Percentiles rank a stretch among this genome's conserved stretches.
Evolutionary conservation across 768 basidiomycete species (phyloP).

Genomic region (Macrocybe gigantea): DNA sequence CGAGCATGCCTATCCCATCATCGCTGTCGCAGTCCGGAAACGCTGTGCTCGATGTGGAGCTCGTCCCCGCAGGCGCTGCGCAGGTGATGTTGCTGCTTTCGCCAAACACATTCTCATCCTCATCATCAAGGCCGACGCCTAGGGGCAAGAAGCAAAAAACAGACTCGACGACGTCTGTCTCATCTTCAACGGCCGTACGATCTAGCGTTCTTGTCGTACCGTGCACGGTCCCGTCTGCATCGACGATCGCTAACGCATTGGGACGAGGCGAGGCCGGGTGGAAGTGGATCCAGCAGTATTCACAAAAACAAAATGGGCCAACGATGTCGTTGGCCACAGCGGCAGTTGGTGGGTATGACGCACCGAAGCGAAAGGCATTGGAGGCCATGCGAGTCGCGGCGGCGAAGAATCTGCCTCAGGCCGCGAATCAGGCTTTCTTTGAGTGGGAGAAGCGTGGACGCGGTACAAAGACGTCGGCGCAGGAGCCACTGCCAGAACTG

Average conservation of each 20-base stretch:
- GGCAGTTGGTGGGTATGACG: slow-evolving; percentile 1
- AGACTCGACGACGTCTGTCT: slow-evolving; percentile 9
- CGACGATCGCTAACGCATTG: slow-evolving; percentile 60
- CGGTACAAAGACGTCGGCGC: background rate
- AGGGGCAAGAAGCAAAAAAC: slow-evolving; percentile 9
- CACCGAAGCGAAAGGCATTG: slow-evolving; percentile 14
- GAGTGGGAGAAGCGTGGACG: slow-evolving; percentile 45
- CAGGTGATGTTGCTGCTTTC: slow-evolving; percentile 51
- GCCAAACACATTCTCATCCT: slow-evolving; percentile 17
- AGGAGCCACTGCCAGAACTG: slow-evolving; percentile 7
- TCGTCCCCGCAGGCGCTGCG: slow-evolving; percentile 28
- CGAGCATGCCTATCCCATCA: slow-evolving; percentile 43
- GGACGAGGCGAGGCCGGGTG: slow-evolving; percentile 39
- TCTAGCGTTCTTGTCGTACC: slow-evolving; percentile 61
- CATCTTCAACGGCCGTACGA: slow-evolving; percentile 17
- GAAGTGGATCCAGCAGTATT: slow-evolving; percentile 6
- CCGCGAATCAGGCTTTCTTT: slow-evolving; percentile 55
- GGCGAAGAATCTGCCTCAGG: slow-evolving; percentile 33
- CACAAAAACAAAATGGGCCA: background rate
- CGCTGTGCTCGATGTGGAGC: slow-evolving; percentile 21
- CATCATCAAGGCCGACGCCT: too few species aligned
- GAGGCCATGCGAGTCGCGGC: slow-evolving; percentile 16
- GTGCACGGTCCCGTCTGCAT: slow-evolving; percentile 40
- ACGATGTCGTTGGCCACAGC: too few species aligned
- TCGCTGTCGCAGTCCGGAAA: slow-evolving; percentile 24